Base-by-base conservation (phyloP, 441 rosid genomes). In the Pelargonium myrrhifolium region DNA sequence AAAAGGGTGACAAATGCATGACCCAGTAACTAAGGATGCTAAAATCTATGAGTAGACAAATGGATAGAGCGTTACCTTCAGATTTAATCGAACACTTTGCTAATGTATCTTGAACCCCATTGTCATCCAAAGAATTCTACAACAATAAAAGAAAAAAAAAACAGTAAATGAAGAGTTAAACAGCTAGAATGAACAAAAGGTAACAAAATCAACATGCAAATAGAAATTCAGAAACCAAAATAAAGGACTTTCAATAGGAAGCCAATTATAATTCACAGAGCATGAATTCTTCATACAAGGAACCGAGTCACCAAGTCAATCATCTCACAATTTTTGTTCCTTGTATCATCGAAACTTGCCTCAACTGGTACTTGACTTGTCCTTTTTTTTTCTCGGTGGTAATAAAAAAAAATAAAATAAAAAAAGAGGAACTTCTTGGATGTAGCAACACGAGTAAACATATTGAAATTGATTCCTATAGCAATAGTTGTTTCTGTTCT, bases 61-160 rank as follows among this genome's bases (percentile, higher is more conserved):
- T 35, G 65, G 74, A 65, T 70, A 76, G 24, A 73, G 26, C 43
- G 39, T 62, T 82, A 90, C 97, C 97, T 80, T 79, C 79, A 53
- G 65, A 73, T 64, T 67, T 65, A 65, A 68, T 78, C 10, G 80
- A 71, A 71, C 26, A 35, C 66, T 70, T 71, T 37, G 60, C 78
- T 61, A 59, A 70, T 75, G 81, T 69, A 65, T 78, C 79, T 68
- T 77, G 80, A 65, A 68, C 66, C 66, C 53, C 79, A 68, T 75
- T 79, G 71, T 61, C 74, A 53, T 74, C 74, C 15, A 61, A 70
- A 40, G 77, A 73, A 69, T 64, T 79, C 96, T 87, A 82, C 75
- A 80, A 7, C 31, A 60, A 70, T 66, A 7, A 42, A 68, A 47
- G 53, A n/a, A 53, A 75, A 12, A 68, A 62, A 9, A 49, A 40